phyloP scores from a whole-genome alignment of 2,329 filamentous ascomycete genomes.

The Xylariaceae sp. region DNA sequence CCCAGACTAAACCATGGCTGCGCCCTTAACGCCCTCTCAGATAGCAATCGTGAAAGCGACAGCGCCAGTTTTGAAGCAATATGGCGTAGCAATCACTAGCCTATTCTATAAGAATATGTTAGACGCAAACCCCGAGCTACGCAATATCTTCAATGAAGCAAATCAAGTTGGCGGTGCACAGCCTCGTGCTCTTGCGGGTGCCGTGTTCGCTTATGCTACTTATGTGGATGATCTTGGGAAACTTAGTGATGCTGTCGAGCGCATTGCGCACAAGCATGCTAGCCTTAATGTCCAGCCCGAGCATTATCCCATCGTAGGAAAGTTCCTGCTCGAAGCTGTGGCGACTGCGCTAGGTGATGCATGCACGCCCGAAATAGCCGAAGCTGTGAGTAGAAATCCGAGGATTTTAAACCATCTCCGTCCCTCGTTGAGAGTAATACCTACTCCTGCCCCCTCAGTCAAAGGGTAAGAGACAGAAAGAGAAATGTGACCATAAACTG shows the following conservation, averaged over 20 bases:
- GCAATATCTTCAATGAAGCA: slow-evolving; percentile 73
- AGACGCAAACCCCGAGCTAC: slow-evolving; percentile 66
- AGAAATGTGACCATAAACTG: not conserved
- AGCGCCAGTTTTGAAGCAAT: slow-evolving; percentile 71
- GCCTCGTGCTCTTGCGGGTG: slow-evolving; percentile 70
- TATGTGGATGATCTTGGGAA: slow-evolving; percentile 74
- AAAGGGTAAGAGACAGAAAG: too few species aligned
- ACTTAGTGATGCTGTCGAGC: slow-evolving; percentile 63
- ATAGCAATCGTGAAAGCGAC: slow-evolving; percentile 78
- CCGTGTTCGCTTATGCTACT: slow-evolving; percentile 74
- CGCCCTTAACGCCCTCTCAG: slow-evolving; percentile 66
- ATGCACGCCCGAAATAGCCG: slow-evolving; percentile 69
- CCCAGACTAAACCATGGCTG: slow-evolving; percentile 45
- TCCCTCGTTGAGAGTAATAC: too few species aligned
- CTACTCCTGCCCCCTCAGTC: too few species aligned
- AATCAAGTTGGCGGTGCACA: slow-evolving; percentile 74
- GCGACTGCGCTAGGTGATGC: slow-evolving; percentile 70
- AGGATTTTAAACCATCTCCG: not conserved
- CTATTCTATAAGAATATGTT: slow-evolving; percentile 77
- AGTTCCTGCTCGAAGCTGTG: slow-evolving; percentile 72
- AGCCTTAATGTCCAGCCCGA: slow-evolving; percentile 72
- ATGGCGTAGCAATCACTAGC: slow-evolving; percentile 73
- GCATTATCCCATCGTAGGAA: slow-evolving; percentile 74
- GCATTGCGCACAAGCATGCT: slow-evolving; percentile 79
- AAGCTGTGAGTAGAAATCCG: slow-evolving; percentile 51